These are phyloP conservation scores for Fusarium sp. DNA, from an alignment of 2,329 filamentous ascomycete species.

Conservation along the genomic window DNA sequence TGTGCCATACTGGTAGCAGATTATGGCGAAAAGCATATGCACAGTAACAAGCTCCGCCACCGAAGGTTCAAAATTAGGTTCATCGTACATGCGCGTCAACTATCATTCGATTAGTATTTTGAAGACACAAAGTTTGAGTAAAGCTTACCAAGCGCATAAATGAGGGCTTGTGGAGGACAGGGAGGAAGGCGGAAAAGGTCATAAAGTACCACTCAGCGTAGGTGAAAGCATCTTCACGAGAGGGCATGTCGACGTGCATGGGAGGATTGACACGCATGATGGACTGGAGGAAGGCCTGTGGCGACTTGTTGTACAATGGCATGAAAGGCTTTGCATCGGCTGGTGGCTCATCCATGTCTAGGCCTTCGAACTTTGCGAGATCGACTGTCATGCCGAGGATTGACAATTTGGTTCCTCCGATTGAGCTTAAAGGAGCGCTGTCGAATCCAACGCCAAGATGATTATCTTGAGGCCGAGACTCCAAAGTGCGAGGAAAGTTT, in stretches of 20 bases:
- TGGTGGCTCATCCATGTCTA: constrained; percentile 71
- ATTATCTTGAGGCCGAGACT: constrained; percentile 66
- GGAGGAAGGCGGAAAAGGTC: constrained; percentile 77
- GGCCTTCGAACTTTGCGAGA: constrained; percentile 76
- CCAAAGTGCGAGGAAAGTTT: constrained; percentile 52
- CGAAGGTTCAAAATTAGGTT: constrained; percentile 71
- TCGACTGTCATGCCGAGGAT: constrained; percentile 85
- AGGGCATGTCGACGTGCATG: constrained; percentile 70
- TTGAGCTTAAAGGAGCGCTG: constrained; percentile 75
- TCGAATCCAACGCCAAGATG: constrained; percentile 75
- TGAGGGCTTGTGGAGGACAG: constrained; percentile 80
- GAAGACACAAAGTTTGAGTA: neutral
- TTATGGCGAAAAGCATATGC: constrained; percentile 83
- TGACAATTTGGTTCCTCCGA: constrained; percentile 80
- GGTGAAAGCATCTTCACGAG: constrained; percentile 72
- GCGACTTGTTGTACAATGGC: constrained; percentile 76
- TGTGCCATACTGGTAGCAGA: constrained; percentile 81
- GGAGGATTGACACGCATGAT: constrained; percentile 70
- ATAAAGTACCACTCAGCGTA: constrained; percentile 83
- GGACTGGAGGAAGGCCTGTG: constrained; percentile 76
- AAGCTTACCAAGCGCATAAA: constrained; percentile 74
- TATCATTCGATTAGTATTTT: constrained; percentile 48
- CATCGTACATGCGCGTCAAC: constrained; percentile 77
- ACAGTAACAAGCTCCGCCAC: constrained; percentile 76
- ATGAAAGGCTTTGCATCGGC: constrained; percentile 54